Evolutionary conservation across 2,329 filamentous ascomycete genomes (phyloP).

Genomic region (Fonsecaea erecta): DNA sequence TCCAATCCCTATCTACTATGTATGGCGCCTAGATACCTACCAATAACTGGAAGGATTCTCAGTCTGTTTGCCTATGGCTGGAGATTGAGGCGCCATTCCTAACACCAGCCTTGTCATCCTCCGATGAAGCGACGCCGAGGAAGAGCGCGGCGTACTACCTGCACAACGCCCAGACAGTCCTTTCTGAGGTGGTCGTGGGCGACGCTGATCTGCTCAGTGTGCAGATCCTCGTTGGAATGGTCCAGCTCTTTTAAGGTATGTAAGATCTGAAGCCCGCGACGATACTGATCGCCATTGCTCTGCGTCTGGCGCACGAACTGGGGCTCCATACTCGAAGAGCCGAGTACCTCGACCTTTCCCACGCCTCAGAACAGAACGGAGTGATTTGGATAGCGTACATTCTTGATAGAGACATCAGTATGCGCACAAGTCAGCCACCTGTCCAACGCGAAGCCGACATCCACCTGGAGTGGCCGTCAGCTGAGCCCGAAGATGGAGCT

Average conservation of each 20-base stretch:
- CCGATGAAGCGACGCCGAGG: constrained; percentile 15
- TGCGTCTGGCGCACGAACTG: constrained; percentile 31
- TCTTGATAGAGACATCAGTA: constrained; percentile 50
- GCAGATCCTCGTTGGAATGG: constrained; percentile 42
- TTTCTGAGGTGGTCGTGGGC: constrained; percentile 38
- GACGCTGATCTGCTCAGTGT: constrained; percentile 40
- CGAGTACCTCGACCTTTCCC: constrained; percentile 18
- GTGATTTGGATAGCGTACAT: constrained; percentile 44
- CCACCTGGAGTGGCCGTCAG: constrained; percentile 31
- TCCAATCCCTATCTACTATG: too few relatives aligned
- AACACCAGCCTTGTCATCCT: neutral
- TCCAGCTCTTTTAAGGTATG: constrained; percentile 39
- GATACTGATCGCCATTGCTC: constrained; percentile 39
- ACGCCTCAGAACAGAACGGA: constrained; percentile 34
- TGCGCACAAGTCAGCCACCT: constrained; percentile 50
- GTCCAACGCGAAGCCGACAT: constrained; percentile 45
- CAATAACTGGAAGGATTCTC: too few relatives aligned
- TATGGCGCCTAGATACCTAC: too few relatives aligned
- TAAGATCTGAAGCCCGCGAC: constrained; percentile 39
- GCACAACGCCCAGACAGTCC: constrained; percentile 40
- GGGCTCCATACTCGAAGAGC: constrained; percentile 35
- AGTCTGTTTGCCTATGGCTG: too few relatives aligned
- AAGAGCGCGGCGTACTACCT: constrained; percentile 35
- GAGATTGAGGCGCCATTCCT: too few relatives aligned
- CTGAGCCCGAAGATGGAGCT: constrained; percentile 10